These are phyloP conservation scores for Pythium aphanidermatum DNA, from an alignment of 352 stramenopile genomes.

Conservation along the genomic window DNA sequence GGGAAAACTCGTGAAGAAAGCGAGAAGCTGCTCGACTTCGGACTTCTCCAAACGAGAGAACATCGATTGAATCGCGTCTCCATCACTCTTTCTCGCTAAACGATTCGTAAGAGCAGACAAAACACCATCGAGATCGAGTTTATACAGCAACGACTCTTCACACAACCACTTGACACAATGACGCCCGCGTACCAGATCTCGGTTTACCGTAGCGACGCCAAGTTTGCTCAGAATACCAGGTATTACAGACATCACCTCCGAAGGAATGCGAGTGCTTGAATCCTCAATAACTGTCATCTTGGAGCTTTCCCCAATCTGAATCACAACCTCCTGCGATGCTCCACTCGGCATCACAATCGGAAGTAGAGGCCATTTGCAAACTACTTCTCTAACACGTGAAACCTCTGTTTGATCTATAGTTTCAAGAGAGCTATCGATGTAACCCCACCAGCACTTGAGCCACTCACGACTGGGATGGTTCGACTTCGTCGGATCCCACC, in stretches of 20 bases:
- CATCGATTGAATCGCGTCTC: neutral
- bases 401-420: neutral
- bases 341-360: neutral
- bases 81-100: neutral
- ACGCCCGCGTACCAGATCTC: neutral
- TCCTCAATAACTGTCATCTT: constrained; percentile 4
- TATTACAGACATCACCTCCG: neutral
- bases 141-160: constrained; percentile 1
- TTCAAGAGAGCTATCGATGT: constrained; percentile 6
- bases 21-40: constrained; percentile 1
- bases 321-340: constrained; percentile 1
- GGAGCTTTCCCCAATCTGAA: constrained; percentile 3
- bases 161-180: constrained; percentile 10
- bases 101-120: constrained; percentile 11
- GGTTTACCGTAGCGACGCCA: constrained; percentile 9
- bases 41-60: constrained; percentile 4
- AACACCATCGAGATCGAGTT: constrained; percentile 11
- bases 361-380: constrained; percentile 8
- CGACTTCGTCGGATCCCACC: constrained; percentile 6
- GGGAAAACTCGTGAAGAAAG: constrained; percentile 5
- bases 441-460: constrained; percentile 14
- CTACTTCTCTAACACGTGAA: neutral
- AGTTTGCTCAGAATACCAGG: constrained; percentile 10
- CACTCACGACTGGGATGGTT: constrained; percentile 5
- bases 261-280: neutral